Evolutionary conservation across 768 basidiomycete species (phyloP), one percentile per base, ranked within the genome.

Genomic region (Clitopilus hobsonii): DNA sequence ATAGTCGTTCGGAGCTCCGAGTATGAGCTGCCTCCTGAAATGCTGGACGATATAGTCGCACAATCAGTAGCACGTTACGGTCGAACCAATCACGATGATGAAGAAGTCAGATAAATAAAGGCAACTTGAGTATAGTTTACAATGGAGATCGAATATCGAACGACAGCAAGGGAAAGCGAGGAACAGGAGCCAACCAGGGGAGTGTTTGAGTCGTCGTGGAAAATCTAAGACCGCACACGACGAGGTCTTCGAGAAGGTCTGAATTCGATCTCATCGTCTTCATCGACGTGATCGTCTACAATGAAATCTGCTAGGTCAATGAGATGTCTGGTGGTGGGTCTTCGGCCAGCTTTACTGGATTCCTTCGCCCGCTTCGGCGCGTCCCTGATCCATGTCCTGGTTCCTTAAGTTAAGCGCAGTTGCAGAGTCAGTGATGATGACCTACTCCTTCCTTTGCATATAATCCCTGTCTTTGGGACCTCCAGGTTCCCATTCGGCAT

Each of bases 1-100:
- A 80, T 91, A 50, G 76, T 79, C 32, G 78, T 92, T 51, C 80
- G 90, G 52, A 80, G 79, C 49, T 89, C 85, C 16, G 89, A 91
- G 61, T 89, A 84, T 59, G 85, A 88, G 60, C 64, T 89, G 6
- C 78, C 86, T 3, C 79, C 79, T 6, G 82, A 88, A 48, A 78
- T 84, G 68, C 69, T 90, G 29, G 86, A 88, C 56, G 86, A 87
- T 62, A 80, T 91, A 32, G 81, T 90, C 51, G 73, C 74, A 1
- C 79, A 73, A 50, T 73, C 76, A 10, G 72, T 80, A 48, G 73
- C 78, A 23, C 70, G 49, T 36, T 71, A 61, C 30, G 47, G 24
- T 10, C 25, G 49, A 16, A 10, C 6, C 55, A 32, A 47, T 14
- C 36, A 55, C 29, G 54, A 58, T 36, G 54, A 55, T 27, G 38